Base-by-base conservation (phyloP, 805 yeast genomes). In the Alloascoidea africana region DNA sequence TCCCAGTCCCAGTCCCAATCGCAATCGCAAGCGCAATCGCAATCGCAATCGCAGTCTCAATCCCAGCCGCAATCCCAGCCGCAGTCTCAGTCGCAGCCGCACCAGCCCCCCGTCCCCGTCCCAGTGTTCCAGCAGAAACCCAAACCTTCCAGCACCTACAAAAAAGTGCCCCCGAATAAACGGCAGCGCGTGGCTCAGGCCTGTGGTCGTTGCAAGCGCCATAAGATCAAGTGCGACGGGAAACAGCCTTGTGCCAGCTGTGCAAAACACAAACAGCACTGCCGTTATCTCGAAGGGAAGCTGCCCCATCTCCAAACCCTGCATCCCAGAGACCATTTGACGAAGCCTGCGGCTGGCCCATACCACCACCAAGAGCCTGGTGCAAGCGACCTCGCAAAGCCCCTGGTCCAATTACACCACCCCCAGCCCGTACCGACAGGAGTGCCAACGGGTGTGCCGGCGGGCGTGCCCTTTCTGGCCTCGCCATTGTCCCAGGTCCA, bases 141-240 rank as follows among this genome's bases (percentile, higher is more conserved):
- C n/a, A n/a, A n/a, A n/a, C n/a, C n/a, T n/a, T n/a, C n/a, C n/a
- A n/a, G n/a, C n/a, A n/a, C n/a, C n/a, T n/a, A 23, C n/a, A 23
- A 23, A 23, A 8, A 23, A 23, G n/a, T 23, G n/a, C 8, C 8
- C n/a, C 30, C 13, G n/a, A 23, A 8, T 8, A 23, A 23, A 23
- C 30, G 30, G n/a, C 30, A 23, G 41, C 50, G 74, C 35, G 76
- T 70, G 5, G 55, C 59, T 38, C 64, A 60, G 42, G 80, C 79
- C 1, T 73, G 80, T 44, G 70, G 65, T 38, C 55, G 73, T 16
- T 73, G 80, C 49, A 57, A 73, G 39, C 53, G 58, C 27, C 73
- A 68, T 42, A 72, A 73, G 50, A 68, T 69, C 41, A 73, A 73
- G 45, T 73, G 80, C 48, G 62, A 71, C 36, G 77, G 77, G 3